Evolutionary conservation across 83 land plant species (phyloP).

Genomic region (Larix sibirica): DNA sequence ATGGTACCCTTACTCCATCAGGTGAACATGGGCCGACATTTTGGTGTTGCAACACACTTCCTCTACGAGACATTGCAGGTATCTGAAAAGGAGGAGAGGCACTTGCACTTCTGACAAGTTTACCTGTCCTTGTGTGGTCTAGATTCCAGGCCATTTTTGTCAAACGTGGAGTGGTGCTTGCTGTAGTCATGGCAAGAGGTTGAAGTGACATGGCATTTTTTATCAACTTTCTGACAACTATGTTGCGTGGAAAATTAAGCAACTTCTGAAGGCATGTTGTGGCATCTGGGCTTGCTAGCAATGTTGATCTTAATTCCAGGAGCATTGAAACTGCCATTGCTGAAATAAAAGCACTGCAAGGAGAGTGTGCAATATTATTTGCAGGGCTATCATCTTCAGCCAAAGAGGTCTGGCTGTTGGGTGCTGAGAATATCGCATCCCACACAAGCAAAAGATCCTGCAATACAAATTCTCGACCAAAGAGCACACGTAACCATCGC

Average conservation of each 20-base stretch:
- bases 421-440: conserved; percentile 48
- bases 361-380: conserved; percentile 9
- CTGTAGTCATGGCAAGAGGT: conserved; percentile 22
- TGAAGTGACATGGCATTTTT: conserved; percentile 39
- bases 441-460: conserved; percentile 31
- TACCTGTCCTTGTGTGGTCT: conserved; percentile 9
- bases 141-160: neutral
- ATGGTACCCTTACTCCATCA: conserved; percentile 32
- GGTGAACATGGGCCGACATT: conserved; percentile 14
- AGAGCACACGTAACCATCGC: conserved; percentile 51
- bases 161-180: conserved; percentile 19
- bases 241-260: conserved; percentile 30
- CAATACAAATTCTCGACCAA: conserved; percentile 41
- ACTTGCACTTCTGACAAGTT: conserved; percentile 9
- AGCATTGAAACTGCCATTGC: conserved; percentile 43
- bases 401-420: conserved; percentile 6
- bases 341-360: conserved; percentile 36
- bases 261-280: conserved; percentile 35
- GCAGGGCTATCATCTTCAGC: conserved; percentile 1
- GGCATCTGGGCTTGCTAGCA: conserved; percentile 50
- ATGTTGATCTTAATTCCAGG: conserved; percentile 31
- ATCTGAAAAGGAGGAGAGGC: conserved; percentile 7
- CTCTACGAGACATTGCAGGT: conserved; percentile 2
- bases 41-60: conserved; percentile 8
- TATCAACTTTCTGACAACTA: conserved; percentile 31